Evolutionary conservation across 108 stramenopile species (phyloP), one percentile per base, ranked within the genome.

Genomic region (Cyclotella sp.): DNA sequence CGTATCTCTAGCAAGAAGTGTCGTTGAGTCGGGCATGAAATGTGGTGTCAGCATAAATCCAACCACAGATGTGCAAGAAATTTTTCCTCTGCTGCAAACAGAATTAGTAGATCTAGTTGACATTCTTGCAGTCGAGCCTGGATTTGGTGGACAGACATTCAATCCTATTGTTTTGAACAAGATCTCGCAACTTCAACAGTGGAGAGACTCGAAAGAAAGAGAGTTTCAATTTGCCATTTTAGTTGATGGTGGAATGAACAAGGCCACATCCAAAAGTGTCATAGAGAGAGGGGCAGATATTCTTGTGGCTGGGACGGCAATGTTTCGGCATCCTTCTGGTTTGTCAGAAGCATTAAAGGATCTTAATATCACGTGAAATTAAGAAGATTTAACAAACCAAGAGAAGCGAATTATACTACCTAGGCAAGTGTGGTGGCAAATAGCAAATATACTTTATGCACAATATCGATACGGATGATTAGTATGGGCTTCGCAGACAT

Each of bases 181-280:
- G 70, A 78, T 87, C 12, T 43, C 44, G 9, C 19, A 70, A 26
- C 59, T 91, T 16, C 60, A 59, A 42, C 26, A 64, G 52, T 88
- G 81, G 74, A 81, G 70, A 65, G 57, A 78, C 15, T 49, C 40
- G 30, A 53, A 46, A 30, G 34, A 44, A 43, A 40, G 27, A 30
- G 52, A 52, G 9, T 40, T 55, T 1, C 66, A 54, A 9, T 72
- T 83, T 61, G 74, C 30, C 12, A 87, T 95, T 14, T 74, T 89
- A 69, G 91, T 91, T 16, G 94, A 95, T 82, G 94, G 94, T 27
- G 94, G 94, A 16, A 85, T 95, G 54, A 91, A 93, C 47, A 58
- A 26, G 10, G 54, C 71, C 24, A 95, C 92, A n/a, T 85, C 83
- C 8, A 55, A 45, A 22, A 28, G 16, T 24, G 80, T 68, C 27